These are phyloP conservation scores for Domatiomyces globalis DNA, from an alignment of 2,329 filamentous ascomycete genomes.

Conservation along the genomic window DNA sequence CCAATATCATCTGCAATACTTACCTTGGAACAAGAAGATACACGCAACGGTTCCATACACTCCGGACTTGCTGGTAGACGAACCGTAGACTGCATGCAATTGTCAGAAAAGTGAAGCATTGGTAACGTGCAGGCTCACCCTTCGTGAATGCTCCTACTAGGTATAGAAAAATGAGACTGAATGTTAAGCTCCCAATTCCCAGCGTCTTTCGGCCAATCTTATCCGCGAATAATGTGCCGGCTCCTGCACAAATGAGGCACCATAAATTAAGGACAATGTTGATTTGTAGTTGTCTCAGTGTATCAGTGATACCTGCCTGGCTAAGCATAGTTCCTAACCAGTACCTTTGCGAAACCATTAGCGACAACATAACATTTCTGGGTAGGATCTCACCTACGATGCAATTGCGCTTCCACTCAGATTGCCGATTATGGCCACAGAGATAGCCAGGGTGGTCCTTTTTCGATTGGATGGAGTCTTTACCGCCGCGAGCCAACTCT, in stretches of 20 bases:
- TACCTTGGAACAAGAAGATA: conserved; percentile 25
- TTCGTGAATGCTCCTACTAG: conserved; percentile 39
- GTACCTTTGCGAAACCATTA: conserved; percentile 19
- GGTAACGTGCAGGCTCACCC: too few relatives aligned
- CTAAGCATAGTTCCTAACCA: conserved; percentile 31
- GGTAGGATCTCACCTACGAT: neutral
- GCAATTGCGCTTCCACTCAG: neutral
- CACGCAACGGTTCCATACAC: conserved; percentile 29
- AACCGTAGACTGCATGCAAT: conserved; percentile 20
- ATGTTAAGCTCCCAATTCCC: conserved; percentile 21
- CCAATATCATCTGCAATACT: conserved; percentile 20
- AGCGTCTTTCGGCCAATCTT: conserved; percentile 31
- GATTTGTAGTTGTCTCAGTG: conserved; percentile 32
- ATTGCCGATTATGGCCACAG: conserved; percentile 23
- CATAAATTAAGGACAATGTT: conserved; percentile 40
- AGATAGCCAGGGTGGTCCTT: conserved; percentile 27
- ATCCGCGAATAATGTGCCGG: conserved; percentile 32
- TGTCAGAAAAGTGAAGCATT: too few relatives aligned
- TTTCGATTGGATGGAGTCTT: conserved; percentile 24
- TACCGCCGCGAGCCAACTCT: conserved; percentile 4
- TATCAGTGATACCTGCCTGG: conserved; percentile 34
- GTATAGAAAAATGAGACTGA: conserved; percentile 34
- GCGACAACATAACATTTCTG: too few relatives aligned
- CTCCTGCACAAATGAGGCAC: conserved; percentile 31
- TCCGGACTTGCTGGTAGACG: conserved; percentile 25